Evolutionary conservation across 1,284 basidiomycete genomes (phyloP), one percentile per base, ranked within the genome.

Genomic region (Lentinula novae-zelandiae): DNA sequence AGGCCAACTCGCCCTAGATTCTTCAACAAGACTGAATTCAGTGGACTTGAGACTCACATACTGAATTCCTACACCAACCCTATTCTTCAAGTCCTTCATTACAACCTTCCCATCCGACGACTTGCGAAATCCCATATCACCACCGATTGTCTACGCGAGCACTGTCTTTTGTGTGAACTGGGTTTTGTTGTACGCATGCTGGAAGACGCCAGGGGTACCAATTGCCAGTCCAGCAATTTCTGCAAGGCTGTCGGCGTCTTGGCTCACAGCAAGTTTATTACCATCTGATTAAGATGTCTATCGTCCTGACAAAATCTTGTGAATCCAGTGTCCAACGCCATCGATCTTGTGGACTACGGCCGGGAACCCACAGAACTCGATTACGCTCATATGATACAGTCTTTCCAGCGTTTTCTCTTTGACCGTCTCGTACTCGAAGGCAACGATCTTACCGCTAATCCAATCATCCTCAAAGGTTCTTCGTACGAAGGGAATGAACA

Each of bases 11-110:
- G 34, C 49, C 54, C 57, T 62, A 95, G 94, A 0, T 97, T 93
- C 71, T 97, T 95, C 75, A 97, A 97, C 73, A 87, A 86, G 69
- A 98, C 97, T 0, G 73, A 82, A 31, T 95, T 87, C 70, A 95
- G 93, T 62, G 97, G 97, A 3, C 82, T 99, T 54, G 97, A 99
- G 75, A 98, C 96, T 1, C 95, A 99, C 71, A 98, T 99, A 63
- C 81, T 93, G 58, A 97, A 98, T 73, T 98, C 95, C 17, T 99
- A 99, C 75, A 97, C 96, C 31, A 99, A 99, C 71, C 80, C 95
- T 0, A 75, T 98, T 27, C 77, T 99, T 1, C 96, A 99, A 72
- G 86, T 91, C 3, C 83, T 99, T 73, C 92, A 97, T 71, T 96
- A 95, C 72, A 84, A 84, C 31, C 68, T 77, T 36, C 92, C 96